These are phyloP conservation scores for Colletotrichum liriopes DNA, from an alignment of 2,329 filamentous ascomycete genomes.

Conservation along the genomic window DNA sequence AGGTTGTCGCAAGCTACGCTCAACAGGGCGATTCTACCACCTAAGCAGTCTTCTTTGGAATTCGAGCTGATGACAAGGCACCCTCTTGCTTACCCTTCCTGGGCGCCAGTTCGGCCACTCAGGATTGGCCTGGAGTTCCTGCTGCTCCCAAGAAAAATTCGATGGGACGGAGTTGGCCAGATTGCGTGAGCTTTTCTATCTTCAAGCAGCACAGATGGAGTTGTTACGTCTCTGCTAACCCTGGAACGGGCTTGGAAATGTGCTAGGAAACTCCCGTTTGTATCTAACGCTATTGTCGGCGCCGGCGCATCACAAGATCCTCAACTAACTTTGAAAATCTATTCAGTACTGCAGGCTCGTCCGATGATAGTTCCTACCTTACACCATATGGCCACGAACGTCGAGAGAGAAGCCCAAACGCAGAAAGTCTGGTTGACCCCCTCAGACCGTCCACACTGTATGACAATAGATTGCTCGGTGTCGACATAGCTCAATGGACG, in stretches of 20 bases:
- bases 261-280: not conserved
- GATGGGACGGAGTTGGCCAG: not conserved
- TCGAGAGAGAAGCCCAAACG: not conserved
- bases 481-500: not conserved
- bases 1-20: not conserved
- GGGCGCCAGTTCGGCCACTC: not conserved
- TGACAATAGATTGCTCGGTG: not conserved
- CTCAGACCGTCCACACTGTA: not conserved
- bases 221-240: too few species aligned
- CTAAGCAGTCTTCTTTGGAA: not conserved
- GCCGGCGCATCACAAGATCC: too few species aligned
- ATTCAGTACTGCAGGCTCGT: not conserved
- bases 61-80: conserved; percentile 10
- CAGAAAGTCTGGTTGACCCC: too few species aligned
- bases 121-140: not conserved
- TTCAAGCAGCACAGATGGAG: too few species aligned
- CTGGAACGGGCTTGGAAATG: too few species aligned
- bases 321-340: too few species aligned
- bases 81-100: not conserved
- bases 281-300: too few species aligned
- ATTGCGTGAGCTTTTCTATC: not conserved
- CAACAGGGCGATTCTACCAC: not conserved
- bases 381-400: not conserved
- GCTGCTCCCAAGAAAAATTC: not conserved
- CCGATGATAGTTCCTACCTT: not conserved